phyloP scores from a whole-genome alignment of 441 rosid species.

The Corymbia calophylla region DNA sequence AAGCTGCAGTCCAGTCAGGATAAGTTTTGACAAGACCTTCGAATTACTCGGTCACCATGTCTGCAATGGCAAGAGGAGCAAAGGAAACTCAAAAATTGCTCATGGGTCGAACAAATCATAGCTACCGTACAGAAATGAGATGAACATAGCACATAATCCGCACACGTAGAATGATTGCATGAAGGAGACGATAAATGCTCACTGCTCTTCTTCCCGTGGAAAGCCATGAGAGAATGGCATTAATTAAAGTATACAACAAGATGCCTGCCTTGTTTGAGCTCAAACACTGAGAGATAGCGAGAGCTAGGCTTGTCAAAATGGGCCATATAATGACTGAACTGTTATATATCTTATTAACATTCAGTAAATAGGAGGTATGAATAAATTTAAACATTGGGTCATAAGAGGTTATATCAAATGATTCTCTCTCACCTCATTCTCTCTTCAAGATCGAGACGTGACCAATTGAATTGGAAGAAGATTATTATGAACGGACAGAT shows the following conservation, averaged over 20 bases:
- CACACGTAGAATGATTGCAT: not conserved
- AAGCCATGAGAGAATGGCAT: constrained; percentile 39
- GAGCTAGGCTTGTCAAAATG: too few species aligned
- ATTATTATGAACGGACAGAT: too few species aligned
- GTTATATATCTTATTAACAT: too few species aligned
- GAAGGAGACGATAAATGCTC: constrained; percentile 22
- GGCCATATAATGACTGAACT: too few species aligned
- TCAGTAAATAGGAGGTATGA: too few species aligned
- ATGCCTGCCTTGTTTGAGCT: not conserved
- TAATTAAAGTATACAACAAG: not conserved
- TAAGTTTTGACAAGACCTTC: constrained; percentile 92
- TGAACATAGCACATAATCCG: not conserved
- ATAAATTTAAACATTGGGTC: too few species aligned
- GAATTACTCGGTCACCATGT: constrained; percentile 85
- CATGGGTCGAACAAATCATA: not conserved
- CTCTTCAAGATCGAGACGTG: too few species aligned
- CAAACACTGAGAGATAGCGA: not conserved
- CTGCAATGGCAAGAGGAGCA: constrained; percentile 27
- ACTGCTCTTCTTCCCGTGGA: constrained; percentile 75
- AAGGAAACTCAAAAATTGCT: not conserved
- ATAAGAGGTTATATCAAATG: too few species aligned
- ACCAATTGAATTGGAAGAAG: too few species aligned
- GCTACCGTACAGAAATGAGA: not conserved
- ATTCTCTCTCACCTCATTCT: too few species aligned
- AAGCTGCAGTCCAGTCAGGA: constrained; percentile 66